phyloP scores from a whole-genome alignment of 192 early-diverging fungal species.

The Linnemannia elongata region DNA sequence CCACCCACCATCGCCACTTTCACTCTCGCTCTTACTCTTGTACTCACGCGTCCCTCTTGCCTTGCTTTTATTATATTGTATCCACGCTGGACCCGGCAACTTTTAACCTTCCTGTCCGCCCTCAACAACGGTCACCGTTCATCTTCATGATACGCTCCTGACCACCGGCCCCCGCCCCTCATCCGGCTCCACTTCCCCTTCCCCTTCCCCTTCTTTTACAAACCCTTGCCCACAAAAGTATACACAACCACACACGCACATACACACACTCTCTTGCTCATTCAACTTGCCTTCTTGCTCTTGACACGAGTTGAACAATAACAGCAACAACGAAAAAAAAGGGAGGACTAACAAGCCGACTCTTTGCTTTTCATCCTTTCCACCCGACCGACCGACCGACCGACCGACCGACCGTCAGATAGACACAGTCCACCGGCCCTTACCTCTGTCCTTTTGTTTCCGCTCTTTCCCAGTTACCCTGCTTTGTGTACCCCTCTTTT shows the following conservation, averaged over 20 bases:
- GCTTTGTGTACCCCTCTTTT: no score
- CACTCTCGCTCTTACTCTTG: background rate
- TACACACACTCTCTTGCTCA: background rate
- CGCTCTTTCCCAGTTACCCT: no score
- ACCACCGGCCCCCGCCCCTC: background rate
- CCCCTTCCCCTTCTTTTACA: background rate
- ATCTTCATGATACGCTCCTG: constrained; percentile 37
- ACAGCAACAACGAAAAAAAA: no score
- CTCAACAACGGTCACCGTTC: constrained; percentile 16
- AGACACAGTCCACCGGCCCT: no score
- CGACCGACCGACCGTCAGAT: no score
- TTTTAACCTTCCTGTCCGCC: background rate
- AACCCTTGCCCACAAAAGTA: background rate
- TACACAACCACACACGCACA: no score
- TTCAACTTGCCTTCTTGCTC: background rate
- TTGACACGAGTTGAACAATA: no score
- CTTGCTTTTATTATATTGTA: background rate
- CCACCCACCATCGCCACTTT: background rate
- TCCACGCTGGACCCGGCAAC: background rate
- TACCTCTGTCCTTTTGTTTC: no score
- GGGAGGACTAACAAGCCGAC: no score
- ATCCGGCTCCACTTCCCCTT: background rate
- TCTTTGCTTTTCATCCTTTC: no score
- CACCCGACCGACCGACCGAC: no score
- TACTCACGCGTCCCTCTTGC: background rate